Evolutionary conservation across 2,329 filamentous ascomycete genomes (phyloP), one percentile per base, ranked within the genome.

Genomic region (Cadophora luteo-olivacea): DNA sequence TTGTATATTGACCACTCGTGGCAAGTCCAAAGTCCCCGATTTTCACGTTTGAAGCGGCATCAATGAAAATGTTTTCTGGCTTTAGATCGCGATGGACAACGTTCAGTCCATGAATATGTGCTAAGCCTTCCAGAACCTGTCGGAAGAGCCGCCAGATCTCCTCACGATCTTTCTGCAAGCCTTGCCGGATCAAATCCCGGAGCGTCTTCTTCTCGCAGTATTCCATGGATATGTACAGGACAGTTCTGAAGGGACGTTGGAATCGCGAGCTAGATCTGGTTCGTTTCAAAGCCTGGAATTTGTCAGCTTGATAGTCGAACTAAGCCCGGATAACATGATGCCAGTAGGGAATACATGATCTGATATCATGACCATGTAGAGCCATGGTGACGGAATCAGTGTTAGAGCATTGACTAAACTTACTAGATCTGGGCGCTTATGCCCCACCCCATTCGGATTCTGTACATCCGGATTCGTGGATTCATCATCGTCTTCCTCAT

Each of bases 191-290:
- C 36, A 97, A 81, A 82, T 98, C 94, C 24, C 94, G 91, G 38
- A 99, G 86, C 0, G 96, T 98, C 58, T 74, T 68, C 77, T 95
- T 96, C 78, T 98, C 95, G 77, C 96, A 99, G 74, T 97, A 97
- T 78, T 99, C 96, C 96, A 99, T 99, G 69, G 97, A 96, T 66
- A 99, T 98, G 78, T 97, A 99, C 52, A 99, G 85, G 7, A 94
- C 90, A 0, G 91, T 94, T 64, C 87, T 87, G 69, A 87, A 86
- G 4, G 87, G 81, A 54, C 86, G 83, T 66, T 86, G 83, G 24
- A 82, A 81, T 65, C 73, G 74, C 36, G 74, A 74, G 61, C 72
- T 70, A 29, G 75, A 77, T 64, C 74, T 76, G 25, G 68, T 75
- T 65, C 75, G 71, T 36, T 70, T 75, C 29, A 74, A 48, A 57